Conservation (phyloP, 2,329 filamentous ascomycete genomes). For the Fonsecaea pugnacius region DNA sequence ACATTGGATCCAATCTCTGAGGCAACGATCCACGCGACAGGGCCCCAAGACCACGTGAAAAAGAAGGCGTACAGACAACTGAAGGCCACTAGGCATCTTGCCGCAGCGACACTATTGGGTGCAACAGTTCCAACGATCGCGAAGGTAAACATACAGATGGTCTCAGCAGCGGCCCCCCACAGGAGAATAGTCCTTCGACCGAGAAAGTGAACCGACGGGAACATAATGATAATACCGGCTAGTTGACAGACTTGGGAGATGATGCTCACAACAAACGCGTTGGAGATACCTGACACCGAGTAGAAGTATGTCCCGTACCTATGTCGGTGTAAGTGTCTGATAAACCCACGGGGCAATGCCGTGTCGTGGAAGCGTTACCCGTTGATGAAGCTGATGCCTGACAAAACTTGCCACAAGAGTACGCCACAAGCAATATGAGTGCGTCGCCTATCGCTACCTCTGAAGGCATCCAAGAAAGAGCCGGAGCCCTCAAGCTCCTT, state of each 20-base stretch:
- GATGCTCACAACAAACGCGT: conserved; percentile 13
- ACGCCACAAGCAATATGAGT: conserved; percentile 43
- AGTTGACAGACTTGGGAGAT: conserved; percentile 1
- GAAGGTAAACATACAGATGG: conserved; percentile 11
- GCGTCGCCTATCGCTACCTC: conserved; percentile 41
- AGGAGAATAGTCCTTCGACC: conserved; percentile 7
- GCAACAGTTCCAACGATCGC: neutral
- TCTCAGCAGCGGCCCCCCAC: neutral
- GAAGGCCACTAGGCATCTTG: conserved; percentile 8
- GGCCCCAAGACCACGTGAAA: conserved; percentile 4
- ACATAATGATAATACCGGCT: neutral
- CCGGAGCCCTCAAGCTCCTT: conserved; percentile 31
- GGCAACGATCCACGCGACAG: neutral
- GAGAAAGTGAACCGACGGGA: conserved; percentile 3
- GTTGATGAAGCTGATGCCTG: conserved; percentile 6
- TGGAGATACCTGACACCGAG: neutral
- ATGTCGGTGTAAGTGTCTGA: neutral
- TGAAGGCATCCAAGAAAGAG: conserved; percentile 40
- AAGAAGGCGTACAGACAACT: conserved; percentile 10
- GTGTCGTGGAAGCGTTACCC: neutral
- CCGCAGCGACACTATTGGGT: conserved; percentile 14
- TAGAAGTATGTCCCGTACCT: conserved; percentile 17
- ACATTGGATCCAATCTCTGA: conserved; percentile 9
- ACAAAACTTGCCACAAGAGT: neutral
- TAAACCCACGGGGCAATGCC: neutral